These are phyloP conservation scores for Cyberlindnera mrakii DNA, from an alignment of 805 yeast species.

Conservation along the genomic window DNA sequence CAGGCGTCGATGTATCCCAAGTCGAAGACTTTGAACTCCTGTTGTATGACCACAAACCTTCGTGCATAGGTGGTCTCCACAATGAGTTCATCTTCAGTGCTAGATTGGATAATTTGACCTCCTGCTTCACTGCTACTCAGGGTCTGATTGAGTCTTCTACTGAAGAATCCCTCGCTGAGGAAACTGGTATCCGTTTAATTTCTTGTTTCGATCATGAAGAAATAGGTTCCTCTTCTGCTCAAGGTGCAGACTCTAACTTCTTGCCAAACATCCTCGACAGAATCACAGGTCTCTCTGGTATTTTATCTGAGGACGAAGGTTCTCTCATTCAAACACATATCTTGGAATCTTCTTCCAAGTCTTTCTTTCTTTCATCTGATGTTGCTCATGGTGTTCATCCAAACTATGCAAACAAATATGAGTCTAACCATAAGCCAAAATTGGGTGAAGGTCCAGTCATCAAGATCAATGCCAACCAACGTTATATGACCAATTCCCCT, in stretches of 20 bases:
- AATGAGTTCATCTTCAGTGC: slow-evolving; percentile 91
- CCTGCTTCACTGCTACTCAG: slow-evolving; percentile 73
- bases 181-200: slow-evolving; percentile 60
- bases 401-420: slow-evolving; percentile 74
- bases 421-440: slow-evolving; percentile 69
- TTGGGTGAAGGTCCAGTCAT: slow-evolving; percentile 89
- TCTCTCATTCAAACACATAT: slow-evolving; percentile 32
- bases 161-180: slow-evolving; percentile 34
- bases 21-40: slow-evolving; percentile 89
- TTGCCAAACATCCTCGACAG: slow-evolving; percentile 73
- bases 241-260: slow-evolving; percentile 94
- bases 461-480: slow-evolving; percentile 90
- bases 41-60: slow-evolving; percentile 77
- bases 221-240: slow-evolving; percentile 88
- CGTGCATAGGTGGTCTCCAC: slow-evolving; percentile 81
- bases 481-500: slow-evolving; percentile 89
- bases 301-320: slow-evolving; percentile 19
- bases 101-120: slow-evolving; percentile 83
- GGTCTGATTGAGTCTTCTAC: slow-evolving; percentile 56
- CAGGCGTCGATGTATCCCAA: slow-evolving; percentile 41
- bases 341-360: slow-evolving; percentile 59
- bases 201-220: slow-evolving; percentile 95
- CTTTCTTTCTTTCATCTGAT: slow-evolving; percentile 87
- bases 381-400: slow-evolving; percentile 98
- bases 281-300: slow-evolving; percentile 43